Percentiles rank a stretch among this genome's conserved stretches.
phyloP scores from a whole-genome alignment of 2,329 filamentous ascomycete genomes.

The Colletotrichum destructivum region DNA sequence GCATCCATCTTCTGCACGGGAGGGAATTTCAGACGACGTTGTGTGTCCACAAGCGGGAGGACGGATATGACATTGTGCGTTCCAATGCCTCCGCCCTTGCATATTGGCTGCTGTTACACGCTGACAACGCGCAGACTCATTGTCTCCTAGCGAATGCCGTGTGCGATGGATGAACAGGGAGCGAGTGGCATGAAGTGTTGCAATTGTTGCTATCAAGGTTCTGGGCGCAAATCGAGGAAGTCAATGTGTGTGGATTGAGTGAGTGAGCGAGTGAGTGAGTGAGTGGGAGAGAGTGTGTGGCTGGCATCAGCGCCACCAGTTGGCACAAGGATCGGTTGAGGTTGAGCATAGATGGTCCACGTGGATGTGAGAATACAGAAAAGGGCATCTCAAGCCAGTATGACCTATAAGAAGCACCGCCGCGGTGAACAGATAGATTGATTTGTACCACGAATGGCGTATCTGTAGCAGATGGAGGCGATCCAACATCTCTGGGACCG shows the following conservation, averaged over 20 bases:
- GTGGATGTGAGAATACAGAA: conserved; percentile 24
- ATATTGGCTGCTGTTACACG: conserved; percentile 21
- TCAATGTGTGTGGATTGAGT: conserved; percentile 12
- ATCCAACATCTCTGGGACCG: not conserved
- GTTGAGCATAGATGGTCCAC: conserved; percentile 9
- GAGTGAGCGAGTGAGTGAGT: no score
- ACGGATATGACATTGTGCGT: conserved; percentile 7
- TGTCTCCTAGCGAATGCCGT: conserved; percentile 22
- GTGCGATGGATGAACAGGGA: conserved; percentile 16
- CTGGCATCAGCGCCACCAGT: conserved; percentile 10
- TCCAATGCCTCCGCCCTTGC: conserved; percentile 38
- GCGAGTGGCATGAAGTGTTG: not conserved
- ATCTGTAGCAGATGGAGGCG: conserved; percentile 17
- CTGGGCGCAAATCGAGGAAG: conserved; percentile 10
- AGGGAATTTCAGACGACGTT: conserved; percentile 24
- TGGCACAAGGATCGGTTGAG: conserved; percentile 12
- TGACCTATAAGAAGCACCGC: not conserved
- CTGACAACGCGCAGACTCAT: not conserved
- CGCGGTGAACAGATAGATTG: conserved; percentile 16
- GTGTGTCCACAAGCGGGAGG: not conserved
- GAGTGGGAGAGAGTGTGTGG: not conserved
- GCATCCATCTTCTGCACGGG: conserved; percentile 6
- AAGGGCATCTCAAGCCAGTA: conserved; percentile 9
- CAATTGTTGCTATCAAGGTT: not conserved
- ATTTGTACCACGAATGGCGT: not conserved